Percentiles rank a stretch among this genome's conserved stretches.
These are phyloP conservation scores for Mycena venus DNA, from an alignment of 768 basidiomycete species.

Conservation along the genomic window DNA sequence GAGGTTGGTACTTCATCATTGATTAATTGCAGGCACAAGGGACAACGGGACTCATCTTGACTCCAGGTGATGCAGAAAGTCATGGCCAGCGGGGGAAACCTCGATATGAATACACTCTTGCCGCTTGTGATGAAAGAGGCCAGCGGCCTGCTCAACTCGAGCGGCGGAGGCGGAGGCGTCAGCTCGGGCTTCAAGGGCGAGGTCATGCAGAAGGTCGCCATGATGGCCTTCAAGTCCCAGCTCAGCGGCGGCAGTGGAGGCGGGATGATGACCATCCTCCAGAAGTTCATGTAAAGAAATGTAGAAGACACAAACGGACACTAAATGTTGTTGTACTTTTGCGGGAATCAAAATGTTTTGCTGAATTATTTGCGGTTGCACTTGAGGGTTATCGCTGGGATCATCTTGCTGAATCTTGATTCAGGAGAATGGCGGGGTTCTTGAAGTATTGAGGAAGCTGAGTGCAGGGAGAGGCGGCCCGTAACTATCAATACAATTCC, in stretches of 20 bases:
- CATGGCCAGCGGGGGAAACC: not conserved
- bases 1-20: conserved; percentile 4
- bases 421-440: too few species aligned
- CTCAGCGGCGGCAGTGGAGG: conserved; percentile 23
- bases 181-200: conserved; percentile 12
- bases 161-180: not conserved
- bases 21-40: not conserved
- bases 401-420: not conserved
- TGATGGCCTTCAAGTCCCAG: conserved; percentile 32
- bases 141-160: not conserved
- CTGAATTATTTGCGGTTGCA: not conserved
- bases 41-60: conserved; percentile 1
- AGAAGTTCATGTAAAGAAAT: conserved; percentile 25
- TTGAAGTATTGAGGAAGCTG: not conserved
- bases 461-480: not conserved
- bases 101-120: not conserved
- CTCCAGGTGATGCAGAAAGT: conserved; percentile 14
- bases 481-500: conserved; percentile 9
- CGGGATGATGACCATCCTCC: conserved; percentile 14
- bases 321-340: conserved; percentile 22
- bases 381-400: not conserved
- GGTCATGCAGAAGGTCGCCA: conserved; percentile 30
- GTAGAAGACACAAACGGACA: conserved; percentile 18
- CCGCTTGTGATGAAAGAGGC: conserved; percentile 22
- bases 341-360: not conserved